These are phyloP conservation scores for Kingdonia uniflora DNA, from an alignment of 164 flowering plant genomes.

Conservation along the genomic window DNA sequence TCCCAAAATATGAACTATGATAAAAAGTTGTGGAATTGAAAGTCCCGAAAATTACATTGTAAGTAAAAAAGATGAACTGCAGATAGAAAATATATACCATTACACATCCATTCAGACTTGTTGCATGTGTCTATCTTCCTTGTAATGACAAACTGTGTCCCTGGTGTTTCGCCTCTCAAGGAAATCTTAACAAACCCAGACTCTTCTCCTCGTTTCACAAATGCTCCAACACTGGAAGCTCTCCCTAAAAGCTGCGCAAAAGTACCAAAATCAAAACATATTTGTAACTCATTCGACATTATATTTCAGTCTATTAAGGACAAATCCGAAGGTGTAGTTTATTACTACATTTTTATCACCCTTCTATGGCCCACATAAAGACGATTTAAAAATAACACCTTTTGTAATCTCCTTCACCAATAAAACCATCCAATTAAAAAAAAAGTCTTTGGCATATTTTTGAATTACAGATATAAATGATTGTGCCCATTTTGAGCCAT, in stretches of 20 bases:
- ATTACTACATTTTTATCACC: too few species aligned
- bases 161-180: conserved; percentile 47
- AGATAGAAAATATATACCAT: conserved; percentile 39
- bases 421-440: too few species aligned
- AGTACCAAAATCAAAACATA: neutral
- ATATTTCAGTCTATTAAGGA: too few species aligned
- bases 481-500: too few species aligned
- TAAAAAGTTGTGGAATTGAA: too few species aligned
- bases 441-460: too few species aligned
- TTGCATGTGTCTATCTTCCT: conserved; percentile 69
- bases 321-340: too few species aligned
- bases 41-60: neutral
- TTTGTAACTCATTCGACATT: too few species aligned
- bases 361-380: too few species aligned
- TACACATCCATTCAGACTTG: conserved; percentile 84
- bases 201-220: conserved; percentile 87
- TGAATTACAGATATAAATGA: too few species aligned
- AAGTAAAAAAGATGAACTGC: conserved; percentile 1
- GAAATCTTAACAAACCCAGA: conserved; percentile 63
- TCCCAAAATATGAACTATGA: neutral
- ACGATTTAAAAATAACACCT: too few species aligned
- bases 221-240: conserved; percentile 87
- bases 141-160: conserved; percentile 39
- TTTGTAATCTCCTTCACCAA: too few species aligned
- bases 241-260: conserved; percentile 74